Evolutionary conservation across 2,329 filamentous ascomycete species (phyloP).

Genomic region (Ophiostoma piceae): DNA sequence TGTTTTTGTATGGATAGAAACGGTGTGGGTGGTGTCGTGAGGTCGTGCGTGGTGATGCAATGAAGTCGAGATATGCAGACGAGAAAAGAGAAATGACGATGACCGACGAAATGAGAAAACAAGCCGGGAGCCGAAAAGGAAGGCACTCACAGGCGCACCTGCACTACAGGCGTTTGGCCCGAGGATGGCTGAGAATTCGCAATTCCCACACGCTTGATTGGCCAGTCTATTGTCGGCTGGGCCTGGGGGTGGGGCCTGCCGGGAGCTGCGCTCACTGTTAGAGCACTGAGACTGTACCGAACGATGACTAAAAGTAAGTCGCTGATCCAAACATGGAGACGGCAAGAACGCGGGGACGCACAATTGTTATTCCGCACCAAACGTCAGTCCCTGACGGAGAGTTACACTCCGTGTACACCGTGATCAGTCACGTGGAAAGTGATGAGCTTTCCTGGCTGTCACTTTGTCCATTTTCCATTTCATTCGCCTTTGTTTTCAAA

Average conservation of each 20-base stretch:
- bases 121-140: conserved; percentile 25
- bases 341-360: conserved; percentile 19
- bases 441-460: no score
- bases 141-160: conserved; percentile 5
- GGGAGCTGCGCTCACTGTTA: conserved; percentile 1
- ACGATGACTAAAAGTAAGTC: neutral
- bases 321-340: conserved; percentile 9
- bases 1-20: neutral
- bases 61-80: conserved; percentile 4
- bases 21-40: neutral
- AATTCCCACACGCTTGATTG: conserved; percentile 29
- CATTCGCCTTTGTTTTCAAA: no score
- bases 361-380: conserved; percentile 23
- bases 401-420: no score
- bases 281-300: neutral
- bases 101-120: conserved; percentile 20
- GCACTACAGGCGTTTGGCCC: conserved; percentile 21
- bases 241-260: conserved; percentile 14
- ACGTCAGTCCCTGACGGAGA: conserved; percentile 2
- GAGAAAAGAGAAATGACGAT: conserved; percentile 6
- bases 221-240: conserved; percentile 11
- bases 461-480: no score
- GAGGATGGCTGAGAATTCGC: conserved; percentile 28
- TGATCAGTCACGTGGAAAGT: no score
- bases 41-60: conserved; percentile 5